Base-by-base conservation (phyloP, 2,329 filamentous ascomycete species). In the Scytalidium sp. region DNA sequence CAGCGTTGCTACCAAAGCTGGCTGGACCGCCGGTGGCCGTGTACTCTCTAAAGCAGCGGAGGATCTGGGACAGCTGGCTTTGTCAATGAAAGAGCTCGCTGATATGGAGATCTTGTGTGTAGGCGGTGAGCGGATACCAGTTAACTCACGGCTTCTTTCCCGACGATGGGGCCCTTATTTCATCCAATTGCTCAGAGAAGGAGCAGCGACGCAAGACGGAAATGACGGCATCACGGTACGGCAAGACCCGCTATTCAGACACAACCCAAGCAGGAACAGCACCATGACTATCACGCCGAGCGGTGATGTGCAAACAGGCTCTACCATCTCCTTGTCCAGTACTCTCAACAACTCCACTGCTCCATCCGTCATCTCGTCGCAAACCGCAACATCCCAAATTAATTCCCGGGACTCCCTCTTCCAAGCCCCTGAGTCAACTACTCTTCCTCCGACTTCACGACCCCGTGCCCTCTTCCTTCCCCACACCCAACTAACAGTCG, bases 41-140 rank as follows among this genome's bases (percentile, higher is more conserved):
- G 81, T 79, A 27, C 81, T 95, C 57, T 89, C 86, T 9, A 78
- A 81, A 27, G 87, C 88, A 11, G 92, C 92, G 1, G 87, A 95
- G 60, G 89, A 96, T 54, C 75, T 99, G 13, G 94, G 94, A 4
- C 86, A 89, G 56, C 83, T 90, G 66, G 88, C 90, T 0, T 74
- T 96, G 54, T 79, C 79, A 1, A 75, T 96, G 65, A 83, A 84
- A n/a, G 94, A 97, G 67, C 75, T 99, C 49, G 81, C 90, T 2
- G 94, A 99, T 61, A 99, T 99, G 94, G 94, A 97, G 63, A 89
- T 99, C 51, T 76, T 97, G 22, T 94, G 93, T 46, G 85, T 96
- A 40, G 88, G 88, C 19, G 93, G 93, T 19, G 93, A 97, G 65
- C 83, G 92, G 17, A 90, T 97, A 57, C 90, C 94, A 0, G 88